Conservation (phyloP, 805 yeast genomes). For the Candida alai region DNA sequence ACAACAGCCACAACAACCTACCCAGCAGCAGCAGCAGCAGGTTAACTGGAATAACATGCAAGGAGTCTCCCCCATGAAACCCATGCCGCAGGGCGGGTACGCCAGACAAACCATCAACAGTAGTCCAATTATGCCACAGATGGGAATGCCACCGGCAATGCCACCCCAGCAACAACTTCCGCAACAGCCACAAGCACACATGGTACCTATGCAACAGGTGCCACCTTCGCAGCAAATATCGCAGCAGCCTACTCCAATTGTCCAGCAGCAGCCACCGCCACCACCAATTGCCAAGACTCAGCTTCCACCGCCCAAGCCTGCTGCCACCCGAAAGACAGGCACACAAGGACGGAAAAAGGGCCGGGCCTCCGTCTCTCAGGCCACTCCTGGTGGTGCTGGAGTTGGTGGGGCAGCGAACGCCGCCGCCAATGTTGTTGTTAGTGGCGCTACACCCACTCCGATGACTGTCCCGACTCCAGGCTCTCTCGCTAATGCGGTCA, state of each 20-base stretch:
- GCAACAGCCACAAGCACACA: constrained; percentile 9
- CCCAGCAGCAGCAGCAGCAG: constrained; percentile 5
- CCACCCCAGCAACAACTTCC: constrained; percentile 9
- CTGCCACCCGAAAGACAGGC: constrained; percentile 3
- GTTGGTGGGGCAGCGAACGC: no score
- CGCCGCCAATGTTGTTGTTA: no score
- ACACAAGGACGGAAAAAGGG: constrained; percentile 5
- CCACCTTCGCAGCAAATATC: constrained; percentile 6
- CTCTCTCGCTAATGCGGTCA: constrained; percentile 35
- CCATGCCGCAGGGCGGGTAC: no score
- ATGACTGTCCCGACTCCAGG: constrained; percentile 30
- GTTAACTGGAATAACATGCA: constrained; percentile 8
- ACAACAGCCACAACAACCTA: constrained; percentile 3
- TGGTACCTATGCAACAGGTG: constrained; percentile 7
- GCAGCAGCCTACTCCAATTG: constrained; percentile 14
- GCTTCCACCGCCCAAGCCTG: constrained; percentile 6
- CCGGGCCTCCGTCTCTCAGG: no score
- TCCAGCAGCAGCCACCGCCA: constrained; percentile 4
- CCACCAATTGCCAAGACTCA: constrained; percentile 12
- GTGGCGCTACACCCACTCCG: constrained; percentile 28
- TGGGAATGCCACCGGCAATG: constrained; percentile 12
- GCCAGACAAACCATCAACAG: constrained; percentile 15
- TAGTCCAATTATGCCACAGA: constrained; percentile 24
- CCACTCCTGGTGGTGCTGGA: no score
- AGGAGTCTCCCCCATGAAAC: constrained; percentile 1